A percentile compares a stretch with the other conserved stretches of the same genome.
Conservation (phyloP, 1,284 basidiomycete species). For the Cryptococcus sp. region DNA sequence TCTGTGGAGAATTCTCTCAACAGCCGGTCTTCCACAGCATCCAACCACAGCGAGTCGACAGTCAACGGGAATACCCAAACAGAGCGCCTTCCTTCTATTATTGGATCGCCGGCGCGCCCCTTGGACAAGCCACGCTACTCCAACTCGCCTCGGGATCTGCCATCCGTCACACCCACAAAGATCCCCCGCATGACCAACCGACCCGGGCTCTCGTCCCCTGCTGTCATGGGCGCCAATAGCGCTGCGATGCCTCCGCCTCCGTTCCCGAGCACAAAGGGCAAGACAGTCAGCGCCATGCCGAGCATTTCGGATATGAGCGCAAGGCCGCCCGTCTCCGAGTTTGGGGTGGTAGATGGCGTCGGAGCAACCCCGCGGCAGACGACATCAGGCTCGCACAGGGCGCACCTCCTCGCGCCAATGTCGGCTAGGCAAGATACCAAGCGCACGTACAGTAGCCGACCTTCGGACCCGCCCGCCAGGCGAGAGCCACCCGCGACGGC, state of each 20-base stretch:
- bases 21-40: slow-evolving; percentile 18
- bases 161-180: slow-evolving; percentile 67
- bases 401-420: slow-evolving; percentile 42
- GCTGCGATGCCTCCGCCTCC: slow-evolving; percentile 10
- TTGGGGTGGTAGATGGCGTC: slow-evolving; percentile 25
- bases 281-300: slow-evolving; percentile 18
- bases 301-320: slow-evolving; percentile 20
- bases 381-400: slow-evolving; percentile 34
- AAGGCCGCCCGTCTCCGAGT: slow-evolving; percentile 21
- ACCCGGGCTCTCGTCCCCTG: slow-evolving; percentile 35
- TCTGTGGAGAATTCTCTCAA: slow-evolving; percentile 25
- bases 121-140: slow-evolving; percentile 25
- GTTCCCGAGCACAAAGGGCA: slow-evolving; percentile 8
- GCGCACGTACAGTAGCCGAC: slow-evolving; percentile 11
- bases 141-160: slow-evolving; percentile 22
- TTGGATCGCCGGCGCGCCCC: slow-evolving; percentile 70
- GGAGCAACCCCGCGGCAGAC: slow-evolving; percentile 17
- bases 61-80: slow-evolving; percentile 50
- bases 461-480: slow-evolving; percentile 13
- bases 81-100: slow-evolving; percentile 78
- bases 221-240: background rate
- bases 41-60: slow-evolving; percentile 29
- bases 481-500: slow-evolving; percentile 12
- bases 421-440: slow-evolving; percentile 29
- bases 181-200: slow-evolving; percentile 84